Base-by-base conservation (phyloP, 139 green algal species). In the Chlamydomonas sp. region DNA sequence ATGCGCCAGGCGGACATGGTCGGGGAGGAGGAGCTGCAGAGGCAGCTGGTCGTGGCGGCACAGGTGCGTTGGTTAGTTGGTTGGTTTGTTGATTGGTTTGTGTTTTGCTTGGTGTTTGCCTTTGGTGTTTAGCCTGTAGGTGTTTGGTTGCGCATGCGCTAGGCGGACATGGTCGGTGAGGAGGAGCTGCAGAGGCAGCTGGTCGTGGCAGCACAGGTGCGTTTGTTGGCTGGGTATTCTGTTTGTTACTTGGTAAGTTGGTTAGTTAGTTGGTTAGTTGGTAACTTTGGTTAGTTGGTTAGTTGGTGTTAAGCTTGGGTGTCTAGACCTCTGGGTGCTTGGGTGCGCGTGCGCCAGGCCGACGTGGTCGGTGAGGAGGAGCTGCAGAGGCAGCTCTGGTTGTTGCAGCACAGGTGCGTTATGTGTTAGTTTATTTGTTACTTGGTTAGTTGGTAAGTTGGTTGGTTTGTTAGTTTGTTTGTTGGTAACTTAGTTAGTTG, bases 61-160 rank as follows among this genome's bases (percentile, higher is more conserved):
- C 16, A 54, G 13, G 43, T 54, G 43, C 43, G 43, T 20, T 26
- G 13, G 43, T 20, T 54, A 54, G 20, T 26, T 54, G 43, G 13
- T 20, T 26, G 43, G 20, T 54, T 26, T 13, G 16, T 54, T 13
- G 43, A 54, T 13, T 13, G 20, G 20, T 13, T 54, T 54, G n/a
- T n/a, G n/a, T n/a, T n/a, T n/a, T n/a, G n/a, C n/a, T n/a, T n/a
- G n/a, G n/a, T n/a, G n/a, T n/a, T n/a, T n/a, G n/a, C n/a, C n/a
- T n/a, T n/a, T n/a, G n/a, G n/a, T n/a, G n/a, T n/a, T n/a, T n/a
- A n/a, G n/a, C n/a, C n/a, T n/a, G n/a, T n/a, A n/a, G n/a, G n/a
- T n/a, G n/a, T n/a, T n/a, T n/a, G n/a, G n/a, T n/a, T 78, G 65
- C 50, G 80, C 60, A 31, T 86, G 77, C 67, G 80, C 31, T 39